Evolutionary conservation across 2,329 filamentous ascomycete genomes (phyloP).

Genomic region (Botrytis byssoidea): DNA sequence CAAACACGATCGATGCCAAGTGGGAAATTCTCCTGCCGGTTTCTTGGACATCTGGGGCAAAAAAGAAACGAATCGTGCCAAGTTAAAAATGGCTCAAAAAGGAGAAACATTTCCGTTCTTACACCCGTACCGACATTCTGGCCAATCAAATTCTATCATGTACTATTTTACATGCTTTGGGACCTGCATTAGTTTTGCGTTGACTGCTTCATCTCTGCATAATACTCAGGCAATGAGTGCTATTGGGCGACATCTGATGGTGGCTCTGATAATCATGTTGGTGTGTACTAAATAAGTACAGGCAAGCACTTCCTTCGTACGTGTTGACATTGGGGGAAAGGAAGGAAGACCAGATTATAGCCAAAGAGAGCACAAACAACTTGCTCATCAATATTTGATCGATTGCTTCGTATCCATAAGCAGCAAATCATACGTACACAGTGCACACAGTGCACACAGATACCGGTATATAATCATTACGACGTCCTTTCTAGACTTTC

Average conservation of each 20-base stretch:
- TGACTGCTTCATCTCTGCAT: not conserved
- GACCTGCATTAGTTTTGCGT: not conserved
- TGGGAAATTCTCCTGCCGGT: not conserved
- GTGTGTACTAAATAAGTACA: not conserved
- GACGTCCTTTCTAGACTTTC: not conserved
- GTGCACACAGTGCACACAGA: not conserved
- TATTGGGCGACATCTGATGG: not conserved
- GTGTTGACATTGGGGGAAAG: not conserved
- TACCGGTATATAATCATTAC: too few relatives aligned
- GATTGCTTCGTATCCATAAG: not conserved
- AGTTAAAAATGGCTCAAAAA: not conserved
- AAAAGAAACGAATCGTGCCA: not conserved
- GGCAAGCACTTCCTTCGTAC: too few relatives aligned
- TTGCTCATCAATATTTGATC: not conserved
- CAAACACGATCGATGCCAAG: not conserved
- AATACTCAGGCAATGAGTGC: not conserved
- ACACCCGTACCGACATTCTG: not conserved
- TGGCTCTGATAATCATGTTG: not conserved
- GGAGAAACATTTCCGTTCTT: not conserved
- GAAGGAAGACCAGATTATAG: not conserved
- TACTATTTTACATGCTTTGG: not conserved
- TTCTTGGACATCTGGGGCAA: slow-evolving; percentile 5
- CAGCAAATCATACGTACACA: not conserved
- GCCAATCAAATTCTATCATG: not conserved
- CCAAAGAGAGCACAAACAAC: not conserved